phyloP scores from a whole-genome alignment of 2,329 filamentous ascomycete species.

The Colletotrichum simmondsii region DNA sequence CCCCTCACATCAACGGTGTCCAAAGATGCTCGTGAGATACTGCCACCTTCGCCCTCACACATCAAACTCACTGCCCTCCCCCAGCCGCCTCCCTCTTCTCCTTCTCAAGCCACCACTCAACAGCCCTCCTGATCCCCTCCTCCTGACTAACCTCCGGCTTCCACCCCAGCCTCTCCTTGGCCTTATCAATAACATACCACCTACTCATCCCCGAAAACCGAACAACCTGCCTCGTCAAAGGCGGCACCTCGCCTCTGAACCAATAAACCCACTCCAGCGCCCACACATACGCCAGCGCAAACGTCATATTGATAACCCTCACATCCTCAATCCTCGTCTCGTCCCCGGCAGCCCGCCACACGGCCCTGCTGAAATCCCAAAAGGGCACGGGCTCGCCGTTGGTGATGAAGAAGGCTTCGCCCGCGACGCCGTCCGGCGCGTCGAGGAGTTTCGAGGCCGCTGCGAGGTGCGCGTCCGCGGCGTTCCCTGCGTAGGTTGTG shows the following conservation, averaged over 20 bases:
- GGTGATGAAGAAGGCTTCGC: constrained; percentile 73
- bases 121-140: constrained; percentile 43
- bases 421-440: constrained; percentile 58
- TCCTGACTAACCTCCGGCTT: constrained; percentile 40
- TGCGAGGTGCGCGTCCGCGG: constrained; percentile 71
- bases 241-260: constrained; percentile 40
- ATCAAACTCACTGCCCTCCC: background rate
- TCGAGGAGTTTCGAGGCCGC: constrained; percentile 66
- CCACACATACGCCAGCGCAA: constrained; percentile 32
- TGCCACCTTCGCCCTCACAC: too few species aligned
- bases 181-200: constrained; percentile 46
- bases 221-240: constrained; percentile 41
- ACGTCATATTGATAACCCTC: background rate
- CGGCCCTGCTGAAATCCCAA: constrained; percentile 68
- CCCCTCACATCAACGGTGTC: too few species aligned
- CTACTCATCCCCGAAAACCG: constrained; percentile 42
- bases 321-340: constrained; percentile 22
- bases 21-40: too few species aligned
- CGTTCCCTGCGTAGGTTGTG: constrained; percentile 74
- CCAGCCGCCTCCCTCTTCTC: constrained; percentile 8
- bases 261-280: constrained; percentile 40
- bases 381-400: constrained; percentile 72
- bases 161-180: constrained; percentile 44
- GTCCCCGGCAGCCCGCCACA: constrained; percentile 54
- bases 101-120: constrained; percentile 35